phyloP scores from a whole-genome alignment of 345 rosid species.

The Camelina hispida region DNA sequence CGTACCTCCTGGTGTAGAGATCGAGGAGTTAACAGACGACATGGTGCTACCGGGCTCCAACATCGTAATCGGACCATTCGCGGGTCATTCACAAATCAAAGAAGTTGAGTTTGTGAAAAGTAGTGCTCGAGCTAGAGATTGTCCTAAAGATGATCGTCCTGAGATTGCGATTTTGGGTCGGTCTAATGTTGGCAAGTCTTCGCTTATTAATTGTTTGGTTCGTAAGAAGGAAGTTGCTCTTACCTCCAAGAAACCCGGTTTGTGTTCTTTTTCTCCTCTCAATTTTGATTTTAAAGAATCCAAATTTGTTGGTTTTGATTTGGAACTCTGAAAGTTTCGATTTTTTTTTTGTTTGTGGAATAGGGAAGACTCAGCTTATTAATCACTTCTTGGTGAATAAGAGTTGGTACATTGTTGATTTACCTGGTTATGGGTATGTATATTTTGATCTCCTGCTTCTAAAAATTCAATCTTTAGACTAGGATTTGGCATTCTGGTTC shows the following conservation, averaged over 20 bases:
- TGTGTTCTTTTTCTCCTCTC: neutral
- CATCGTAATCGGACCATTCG: slow-evolving; percentile 76
- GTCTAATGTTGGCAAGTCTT: slow-evolving; percentile 96
- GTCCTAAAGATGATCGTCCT: slow-evolving; percentile 79
- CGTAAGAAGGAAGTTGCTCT: slow-evolving; percentile 91
- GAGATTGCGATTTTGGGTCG: slow-evolving; percentile 92
- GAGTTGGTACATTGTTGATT: slow-evolving; percentile 95
- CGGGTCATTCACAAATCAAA: slow-evolving; percentile 90
- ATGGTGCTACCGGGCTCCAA: slow-evolving; percentile 90
- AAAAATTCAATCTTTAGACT: too few relatives aligned
- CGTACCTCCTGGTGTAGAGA: slow-evolving; percentile 83
- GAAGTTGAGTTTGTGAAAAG: slow-evolving; percentile 90
- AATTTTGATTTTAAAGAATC: neutral
- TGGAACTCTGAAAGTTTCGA: neutral
- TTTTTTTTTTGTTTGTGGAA: neutral
- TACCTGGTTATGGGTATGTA: slow-evolving; percentile 97
- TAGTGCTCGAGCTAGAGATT: slow-evolving; percentile 84
- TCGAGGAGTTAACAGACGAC: slow-evolving; percentile 65
- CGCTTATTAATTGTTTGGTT: slow-evolving; percentile 84
- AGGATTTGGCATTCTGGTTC: too few relatives aligned
- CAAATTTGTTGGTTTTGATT: neutral
- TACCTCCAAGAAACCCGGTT: slow-evolving; percentile 97
- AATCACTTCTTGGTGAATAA: slow-evolving; percentile 94
- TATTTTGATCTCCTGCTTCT: neutral
- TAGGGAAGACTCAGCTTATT: slow-evolving; percentile 96